A percentile compares a stretch with the other conserved stretches of the same genome.
phyloP scores from a whole-genome alignment of 2,329 filamentous ascomycete species.

The Colletotrichum destructivum region DNA sequence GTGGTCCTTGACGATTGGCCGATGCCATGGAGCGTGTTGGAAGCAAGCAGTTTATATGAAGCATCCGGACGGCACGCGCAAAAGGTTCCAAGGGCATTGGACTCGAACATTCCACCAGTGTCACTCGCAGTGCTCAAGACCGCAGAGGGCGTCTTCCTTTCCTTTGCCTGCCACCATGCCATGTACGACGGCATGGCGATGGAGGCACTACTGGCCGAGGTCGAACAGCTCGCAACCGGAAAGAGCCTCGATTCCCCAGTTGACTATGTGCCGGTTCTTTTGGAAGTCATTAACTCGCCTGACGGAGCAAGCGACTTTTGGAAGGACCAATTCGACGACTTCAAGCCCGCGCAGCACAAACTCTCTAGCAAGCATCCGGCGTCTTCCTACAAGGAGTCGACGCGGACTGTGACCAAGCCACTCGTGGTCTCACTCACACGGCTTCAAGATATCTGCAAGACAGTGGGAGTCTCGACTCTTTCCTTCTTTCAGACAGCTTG shows the following conservation, averaged over 20 bases:
- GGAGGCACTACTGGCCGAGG: constrained; percentile 76
- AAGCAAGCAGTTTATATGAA: constrained; percentile 51
- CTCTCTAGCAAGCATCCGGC: background rate
- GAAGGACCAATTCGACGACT: constrained; percentile 68
- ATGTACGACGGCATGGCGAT: constrained; percentile 90
- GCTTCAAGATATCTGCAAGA: constrained; percentile 65
- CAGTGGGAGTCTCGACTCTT: constrained; percentile 73
- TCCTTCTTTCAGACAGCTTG: constrained; percentile 81
- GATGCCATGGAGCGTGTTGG: constrained; percentile 58
- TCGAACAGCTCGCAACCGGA: constrained; percentile 72
- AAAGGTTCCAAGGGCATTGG: constrained; percentile 56
- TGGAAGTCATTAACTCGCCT: constrained; percentile 66
- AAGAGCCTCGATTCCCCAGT: constrained; percentile 63
- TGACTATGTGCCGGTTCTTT: constrained; percentile 76
- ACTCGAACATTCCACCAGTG: constrained; percentile 62
- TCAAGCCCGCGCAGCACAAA: constrained; percentile 53
- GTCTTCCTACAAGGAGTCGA: background rate
- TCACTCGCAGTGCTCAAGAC: constrained; percentile 60
- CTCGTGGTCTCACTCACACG: constrained; percentile 54
- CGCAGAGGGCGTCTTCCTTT: constrained; percentile 56
- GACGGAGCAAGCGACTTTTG: constrained; percentile 75
- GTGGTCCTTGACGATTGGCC: constrained; percentile 71
- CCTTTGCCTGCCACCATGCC: constrained; percentile 80
- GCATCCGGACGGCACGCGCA: constrained; percentile 58
- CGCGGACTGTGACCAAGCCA: background rate